Base-by-base conservation (phyloP, 805 yeast species). In the Barnettozyma sucrosica region DNA sequence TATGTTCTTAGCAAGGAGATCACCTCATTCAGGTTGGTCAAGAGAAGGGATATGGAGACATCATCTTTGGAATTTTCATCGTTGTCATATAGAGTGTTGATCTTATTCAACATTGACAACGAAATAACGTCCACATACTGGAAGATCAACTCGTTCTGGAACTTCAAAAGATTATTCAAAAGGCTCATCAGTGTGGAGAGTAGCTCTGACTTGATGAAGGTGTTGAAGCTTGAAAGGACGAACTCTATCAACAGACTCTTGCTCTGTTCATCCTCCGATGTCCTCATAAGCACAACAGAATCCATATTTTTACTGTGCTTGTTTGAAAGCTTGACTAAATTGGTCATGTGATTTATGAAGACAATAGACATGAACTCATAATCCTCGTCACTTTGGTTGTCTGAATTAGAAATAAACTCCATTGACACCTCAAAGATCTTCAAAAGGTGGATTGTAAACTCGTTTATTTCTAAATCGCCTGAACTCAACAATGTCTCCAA, bases 11-110 rank as follows among this genome's bases (percentile, higher is more conserved):
- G 52, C 24, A 57, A 66, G 2, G 75, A 71, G 33, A 89, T 60
- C 10, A 89, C 63, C 44, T 81, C 84, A 56, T 88, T 90, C 21
- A 88, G 59, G 0, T 92, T 90, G 13, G 74, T 65, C 41, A 75
- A 65, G 42, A 73, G 63, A 41, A 74, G 60, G 43, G 77, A 59
- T 51, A 79, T 63, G 30, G 80, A 54, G 62, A 70, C 58, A 10
- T 76, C 79, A 6, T 76, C 71, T 7, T 59, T 61, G n/a, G 57
- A 51, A 2, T 42, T 45, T 0, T 46, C 44, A 13, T 53, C 51
- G 11, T 47, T 46, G 5, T 46, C 49, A 44, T 55, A 59, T 0
- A 60, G 45, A 3, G 34, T 40, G 23, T 56, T 50, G 5, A 59
- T 52, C 34, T 61, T 61, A 14, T 50, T 43, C 34, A 61, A n/a